Evolutionary conservation across 371 early-diverging fungal species (phyloP).

Genomic region (Mortierella polycephala): DNA sequence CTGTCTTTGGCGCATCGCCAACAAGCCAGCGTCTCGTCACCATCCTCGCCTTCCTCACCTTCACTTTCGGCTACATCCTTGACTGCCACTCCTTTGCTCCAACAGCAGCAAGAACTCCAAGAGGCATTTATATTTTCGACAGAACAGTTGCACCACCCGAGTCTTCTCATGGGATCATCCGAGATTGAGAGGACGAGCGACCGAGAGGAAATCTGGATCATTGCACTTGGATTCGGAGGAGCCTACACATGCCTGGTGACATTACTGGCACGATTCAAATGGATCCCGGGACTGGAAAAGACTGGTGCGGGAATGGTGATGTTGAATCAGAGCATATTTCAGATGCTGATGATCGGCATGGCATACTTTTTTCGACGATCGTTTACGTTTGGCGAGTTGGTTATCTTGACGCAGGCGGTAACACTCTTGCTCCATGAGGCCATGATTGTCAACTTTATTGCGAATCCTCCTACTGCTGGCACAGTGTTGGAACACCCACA

Average conservation of each 20-base stretch:
- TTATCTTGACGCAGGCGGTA: conserved; percentile 68
- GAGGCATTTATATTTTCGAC: conserved; percentile 44
- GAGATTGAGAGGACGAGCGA: conserved; percentile 44
- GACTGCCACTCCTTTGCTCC: conserved; percentile 12
- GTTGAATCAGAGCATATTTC: conserved; percentile 49
- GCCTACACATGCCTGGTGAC: conserved; percentile 36
- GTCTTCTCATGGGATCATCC: conserved; percentile 37
- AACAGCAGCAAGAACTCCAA: conserved; percentile 32
- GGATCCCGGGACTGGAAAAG: conserved; percentile 47
- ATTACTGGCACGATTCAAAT: conserved; percentile 41
- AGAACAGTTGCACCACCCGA: conserved; percentile 48
- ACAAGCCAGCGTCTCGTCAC: conserved; percentile 28
- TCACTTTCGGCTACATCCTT: conserved; percentile 41
- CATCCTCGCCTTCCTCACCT: conserved; percentile 43
- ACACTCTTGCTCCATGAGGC: conserved; percentile 62
- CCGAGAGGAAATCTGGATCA: conserved; percentile 53
- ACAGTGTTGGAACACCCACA: conserved; percentile 39
- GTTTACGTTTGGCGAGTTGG: conserved; percentile 79
- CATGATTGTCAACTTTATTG: conserved; percentile 33
- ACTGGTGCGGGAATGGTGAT: conserved; percentile 55
- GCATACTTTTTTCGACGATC: conserved; percentile 58
- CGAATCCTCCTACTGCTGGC: conserved; percentile 14
- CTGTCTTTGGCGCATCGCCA: conserved; percentile 9
- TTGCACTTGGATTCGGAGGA: conserved; percentile 50
- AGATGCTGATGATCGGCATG: conserved; percentile 43